Evolutionary conservation across 495 filamentous ascomycete species (phyloP).

Genomic region (Cercophora samala): DNA sequence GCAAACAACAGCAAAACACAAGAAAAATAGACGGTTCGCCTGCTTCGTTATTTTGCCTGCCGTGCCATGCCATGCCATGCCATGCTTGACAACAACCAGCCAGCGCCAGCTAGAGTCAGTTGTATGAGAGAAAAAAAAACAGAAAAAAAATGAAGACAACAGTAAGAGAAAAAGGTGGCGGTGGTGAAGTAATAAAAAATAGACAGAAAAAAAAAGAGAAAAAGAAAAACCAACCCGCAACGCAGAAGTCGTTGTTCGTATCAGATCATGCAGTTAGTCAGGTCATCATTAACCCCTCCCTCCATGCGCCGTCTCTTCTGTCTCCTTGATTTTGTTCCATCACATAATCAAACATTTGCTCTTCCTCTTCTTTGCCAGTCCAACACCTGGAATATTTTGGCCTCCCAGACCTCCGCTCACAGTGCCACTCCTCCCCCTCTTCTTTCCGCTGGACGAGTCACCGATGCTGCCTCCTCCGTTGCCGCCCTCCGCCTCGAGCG

Average conservation of each 20-base stretch:
- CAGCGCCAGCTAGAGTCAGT: not conserved
- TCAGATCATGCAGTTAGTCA: conserved; percentile 6
- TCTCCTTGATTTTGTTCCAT: conserved; percentile 15
- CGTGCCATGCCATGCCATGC: not conserved
- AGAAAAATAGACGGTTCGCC: conserved; percentile 4
- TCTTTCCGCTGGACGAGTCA: not conserved
- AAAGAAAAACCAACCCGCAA: conserved; percentile 6
- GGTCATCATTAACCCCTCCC: conserved; percentile 22
- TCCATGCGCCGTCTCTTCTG: conserved; percentile 5
- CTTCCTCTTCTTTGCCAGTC: conserved; percentile 55
- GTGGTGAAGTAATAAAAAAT: not conserved
- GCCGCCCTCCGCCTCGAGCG: conserved; percentile 43
- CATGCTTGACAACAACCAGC: conserved; percentile 2
- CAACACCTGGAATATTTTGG: conserved; percentile 24
- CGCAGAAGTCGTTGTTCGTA: conserved; percentile 11
- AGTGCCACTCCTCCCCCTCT: conserved; percentile 13
- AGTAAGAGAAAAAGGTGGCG: not conserved
- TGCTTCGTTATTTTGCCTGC: conserved; percentile 15
- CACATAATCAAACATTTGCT: conserved; percentile 38
- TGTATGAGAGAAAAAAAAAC: conserved; percentile 4
- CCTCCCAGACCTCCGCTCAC: conserved; percentile 22
- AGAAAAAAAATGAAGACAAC: conserved; percentile 2
- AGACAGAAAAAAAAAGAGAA: conserved; percentile 7
- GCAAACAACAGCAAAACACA: not conserved
- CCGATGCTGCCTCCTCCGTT: conserved; percentile 19